Evolutionary conservation across 257 asterid genomes (phyloP).

Genomic region (Solanum dulcamara): DNA sequence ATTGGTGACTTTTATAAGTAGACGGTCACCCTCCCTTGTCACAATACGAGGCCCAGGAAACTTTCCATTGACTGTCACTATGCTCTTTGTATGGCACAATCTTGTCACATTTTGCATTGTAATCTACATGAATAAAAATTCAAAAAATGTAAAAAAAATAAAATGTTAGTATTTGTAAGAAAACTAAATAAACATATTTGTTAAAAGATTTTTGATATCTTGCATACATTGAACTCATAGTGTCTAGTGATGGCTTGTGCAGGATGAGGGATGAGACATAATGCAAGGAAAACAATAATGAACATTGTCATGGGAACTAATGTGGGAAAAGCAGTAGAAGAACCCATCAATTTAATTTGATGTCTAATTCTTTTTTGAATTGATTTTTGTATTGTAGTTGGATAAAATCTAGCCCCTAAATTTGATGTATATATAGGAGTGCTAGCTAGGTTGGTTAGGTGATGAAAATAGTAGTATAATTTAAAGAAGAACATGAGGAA

Average conservation of each 20-base stretch:
- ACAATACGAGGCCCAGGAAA: constrained; percentile 58
- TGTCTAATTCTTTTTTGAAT: neutral
- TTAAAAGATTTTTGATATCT: neutral
- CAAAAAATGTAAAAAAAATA: neutral
- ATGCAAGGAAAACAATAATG: neutral
- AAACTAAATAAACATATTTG: neutral
- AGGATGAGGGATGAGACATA: constrained; percentile 4
- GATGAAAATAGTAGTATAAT: neutral
- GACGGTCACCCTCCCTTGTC: constrained; percentile 55
- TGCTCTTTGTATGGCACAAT: constrained; percentile 49
- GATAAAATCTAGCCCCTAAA: neutral
- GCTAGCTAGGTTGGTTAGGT: constrained; percentile 21
- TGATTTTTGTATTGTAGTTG: neutral
- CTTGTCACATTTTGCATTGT: constrained; percentile 45
- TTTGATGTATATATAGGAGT: neutral
- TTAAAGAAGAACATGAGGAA: neutral
- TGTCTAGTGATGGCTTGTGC: constrained; percentile 27
- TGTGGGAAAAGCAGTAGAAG: neutral
- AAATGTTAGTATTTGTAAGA: neutral
- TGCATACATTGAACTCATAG: constrained; percentile 30
- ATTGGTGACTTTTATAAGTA: constrained; percentile 43
- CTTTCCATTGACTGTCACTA: constrained; percentile 52
- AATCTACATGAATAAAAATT: constrained; percentile 11
- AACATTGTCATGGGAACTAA: neutral
- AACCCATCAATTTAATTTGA: neutral